Evolutionary conservation across 2,329 filamentous ascomycete species (phyloP).

Genomic region (Botrytis porri): DNA sequence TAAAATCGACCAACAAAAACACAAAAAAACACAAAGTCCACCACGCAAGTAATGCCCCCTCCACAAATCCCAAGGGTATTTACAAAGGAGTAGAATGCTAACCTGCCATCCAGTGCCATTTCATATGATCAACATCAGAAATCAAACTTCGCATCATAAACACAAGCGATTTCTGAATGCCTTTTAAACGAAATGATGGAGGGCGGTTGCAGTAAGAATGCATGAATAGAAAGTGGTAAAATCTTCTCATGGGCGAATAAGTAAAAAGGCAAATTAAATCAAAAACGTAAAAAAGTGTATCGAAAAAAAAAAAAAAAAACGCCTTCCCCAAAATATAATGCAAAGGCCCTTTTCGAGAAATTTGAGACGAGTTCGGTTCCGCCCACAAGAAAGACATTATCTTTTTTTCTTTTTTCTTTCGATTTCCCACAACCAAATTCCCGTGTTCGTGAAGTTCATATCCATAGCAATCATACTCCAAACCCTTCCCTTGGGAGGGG

Average conservation of each 20-base stretch:
- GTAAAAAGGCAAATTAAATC: background rate
- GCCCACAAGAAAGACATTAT: conserved; percentile 9
- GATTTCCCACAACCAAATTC: conserved; percentile 16
- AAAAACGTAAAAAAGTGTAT: background rate
- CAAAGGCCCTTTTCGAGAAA: background rate
- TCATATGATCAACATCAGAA: background rate
- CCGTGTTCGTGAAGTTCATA: conserved; percentile 15
- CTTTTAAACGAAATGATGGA: background rate
- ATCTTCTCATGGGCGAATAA: background rate
- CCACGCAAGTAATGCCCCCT: background rate
- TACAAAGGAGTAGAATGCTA: conserved; percentile 19
- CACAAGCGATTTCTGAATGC: background rate
- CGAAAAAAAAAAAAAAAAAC: background rate
- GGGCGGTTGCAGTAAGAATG: background rate
- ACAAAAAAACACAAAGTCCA: background rate
- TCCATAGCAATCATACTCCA: conserved; percentile 10
- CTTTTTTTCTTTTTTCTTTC: conserved; percentile 2
- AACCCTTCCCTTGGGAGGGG: background rate
- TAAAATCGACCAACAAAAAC: background rate
- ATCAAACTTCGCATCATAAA: conserved; percentile 3
- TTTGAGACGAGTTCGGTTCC: conserved; percentile 4
- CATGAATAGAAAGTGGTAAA: background rate
- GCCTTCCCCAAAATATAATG: conserved; percentile 6
- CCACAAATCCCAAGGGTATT: conserved; percentile 19
- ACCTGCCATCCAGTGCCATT: background rate